These are phyloP conservation scores for Pestalotiopsis fici DNA, from an alignment of 2,329 filamentous ascomycete species.

Conservation along the genomic window DNA sequence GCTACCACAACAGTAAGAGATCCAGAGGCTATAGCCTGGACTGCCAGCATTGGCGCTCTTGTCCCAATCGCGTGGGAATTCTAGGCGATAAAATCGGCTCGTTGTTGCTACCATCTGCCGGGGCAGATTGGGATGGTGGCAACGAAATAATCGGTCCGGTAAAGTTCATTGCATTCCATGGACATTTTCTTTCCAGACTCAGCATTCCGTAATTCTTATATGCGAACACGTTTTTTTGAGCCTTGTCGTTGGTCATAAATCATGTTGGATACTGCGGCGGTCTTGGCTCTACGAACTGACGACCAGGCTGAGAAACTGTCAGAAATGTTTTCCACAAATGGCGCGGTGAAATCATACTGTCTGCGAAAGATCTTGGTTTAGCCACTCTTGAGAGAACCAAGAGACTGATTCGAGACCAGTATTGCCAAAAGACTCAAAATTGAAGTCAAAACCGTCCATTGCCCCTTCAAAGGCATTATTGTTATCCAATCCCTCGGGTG, in stretches of 20 bases:
- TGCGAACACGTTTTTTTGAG: background rate
- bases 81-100: too few species aligned
- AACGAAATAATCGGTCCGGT: too few species aligned
- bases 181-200: too few species aligned
- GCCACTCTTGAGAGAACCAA: conserved; percentile 33
- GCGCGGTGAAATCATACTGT: conserved; percentile 21
- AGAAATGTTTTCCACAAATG: background rate
- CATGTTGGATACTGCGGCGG: conserved; percentile 2
- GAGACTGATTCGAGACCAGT: conserved; percentile 30
- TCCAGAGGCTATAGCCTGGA: too few species aligned
- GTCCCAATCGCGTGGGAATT: too few species aligned
- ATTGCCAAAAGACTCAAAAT: conserved; percentile 44
- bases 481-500: conserved; percentile 41
- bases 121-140: too few species aligned
- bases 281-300: background rate
- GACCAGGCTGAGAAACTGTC: conserved; percentile 2
- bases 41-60: too few species aligned
- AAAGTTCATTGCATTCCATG: too few species aligned
- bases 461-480: conserved; percentile 53
- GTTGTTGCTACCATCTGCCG: too few species aligned
- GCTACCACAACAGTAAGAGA: too few species aligned
- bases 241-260: background rate
- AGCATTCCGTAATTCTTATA: background rate
- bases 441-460: conserved; percentile 46
- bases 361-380: conserved; percentile 28